Conservation (phyloP, 345 rosid species). For the Hibiscus tridactylites region DNA sequence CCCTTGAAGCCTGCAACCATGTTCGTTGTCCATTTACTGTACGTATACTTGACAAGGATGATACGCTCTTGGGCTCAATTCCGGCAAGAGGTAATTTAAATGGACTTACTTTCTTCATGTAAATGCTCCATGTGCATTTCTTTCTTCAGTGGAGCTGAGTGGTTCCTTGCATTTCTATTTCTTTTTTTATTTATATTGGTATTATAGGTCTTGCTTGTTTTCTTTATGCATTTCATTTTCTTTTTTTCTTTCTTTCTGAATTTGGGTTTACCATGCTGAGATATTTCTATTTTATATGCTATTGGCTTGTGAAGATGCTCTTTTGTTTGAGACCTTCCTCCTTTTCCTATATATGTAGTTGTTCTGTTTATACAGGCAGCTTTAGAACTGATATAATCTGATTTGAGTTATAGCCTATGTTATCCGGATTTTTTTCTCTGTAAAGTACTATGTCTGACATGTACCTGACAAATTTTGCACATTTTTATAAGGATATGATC, state of each 20-base stretch:
- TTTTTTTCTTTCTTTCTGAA: not conserved
- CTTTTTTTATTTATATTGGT: not conserved
- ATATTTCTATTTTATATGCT: not conserved
- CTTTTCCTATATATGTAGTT: not conserved
- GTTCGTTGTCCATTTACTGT: constrained; percentile 54
- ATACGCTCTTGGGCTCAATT: constrained; percentile 47
- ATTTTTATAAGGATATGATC: too few relatives aligned
- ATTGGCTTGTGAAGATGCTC: constrained; percentile 4
- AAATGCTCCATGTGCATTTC: not conserved
- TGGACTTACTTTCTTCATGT: not conserved
- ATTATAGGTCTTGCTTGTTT: not conserved
- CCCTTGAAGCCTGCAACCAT: constrained; percentile 54
- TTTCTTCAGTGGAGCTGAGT: not conserved
- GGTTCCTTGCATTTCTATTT: too few relatives aligned
- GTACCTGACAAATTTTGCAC: too few relatives aligned
- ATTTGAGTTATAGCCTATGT: too few relatives aligned
- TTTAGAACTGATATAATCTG: too few relatives aligned
- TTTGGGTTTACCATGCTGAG: not conserved
- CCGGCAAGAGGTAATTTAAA: constrained; percentile 45
- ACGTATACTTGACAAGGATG: constrained; percentile 63
- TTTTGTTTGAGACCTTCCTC: not conserved
- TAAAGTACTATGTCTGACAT: too few relatives aligned
- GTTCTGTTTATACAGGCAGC: not conserved
- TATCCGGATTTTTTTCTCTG: too few relatives aligned
- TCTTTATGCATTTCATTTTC: not conserved